These are phyloP conservation scores for Calonectria ilicicola DNA, from an alignment of 2,329 filamentous ascomycete species.

Conservation along the genomic window DNA sequence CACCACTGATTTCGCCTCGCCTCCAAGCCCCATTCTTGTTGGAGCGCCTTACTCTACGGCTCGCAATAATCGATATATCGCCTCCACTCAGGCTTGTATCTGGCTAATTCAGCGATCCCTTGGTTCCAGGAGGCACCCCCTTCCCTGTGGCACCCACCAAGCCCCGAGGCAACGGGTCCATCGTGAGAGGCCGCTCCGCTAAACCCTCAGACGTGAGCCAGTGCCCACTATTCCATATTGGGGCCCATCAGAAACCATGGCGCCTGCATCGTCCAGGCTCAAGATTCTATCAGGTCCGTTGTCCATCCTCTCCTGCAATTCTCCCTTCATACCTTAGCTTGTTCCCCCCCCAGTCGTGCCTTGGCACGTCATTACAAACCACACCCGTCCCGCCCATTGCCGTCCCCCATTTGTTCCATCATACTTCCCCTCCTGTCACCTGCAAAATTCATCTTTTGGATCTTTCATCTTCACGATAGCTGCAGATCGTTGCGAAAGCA, in stretches of 20 bases:
- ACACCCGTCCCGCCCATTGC: conserved; percentile 26
- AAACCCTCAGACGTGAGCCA: conserved; percentile 46
- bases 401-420: conserved; percentile 26
- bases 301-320: conserved; percentile 47
- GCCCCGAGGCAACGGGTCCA: conserved; percentile 48
- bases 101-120: conserved; percentile 26
- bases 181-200: conserved; percentile 49
- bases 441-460: conserved; percentile 16
- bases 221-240: conserved; percentile 49
- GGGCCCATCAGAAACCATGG: conserved; percentile 61
- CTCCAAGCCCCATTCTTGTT: conserved; percentile 20
- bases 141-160: conserved; percentile 44
- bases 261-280: conserved; percentile 69
- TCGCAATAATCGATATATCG: conserved; percentile 34
- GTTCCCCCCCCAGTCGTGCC: conserved; percentile 31
- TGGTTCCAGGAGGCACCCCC: conserved; percentile 41
- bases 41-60: conserved; percentile 28
- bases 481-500: conserved; percentile 44
- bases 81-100: conserved; percentile 34
- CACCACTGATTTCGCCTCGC: conserved; percentile 35
- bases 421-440: conserved; percentile 22
- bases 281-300: conserved; percentile 72
- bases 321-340: conserved; percentile 43
- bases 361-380: conserved; percentile 38
- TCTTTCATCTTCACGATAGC: conserved; percentile 31